Base-by-base conservation (phyloP, 2,329 filamentous ascomycete species). In the Plectosphaerella sp. region DNA sequence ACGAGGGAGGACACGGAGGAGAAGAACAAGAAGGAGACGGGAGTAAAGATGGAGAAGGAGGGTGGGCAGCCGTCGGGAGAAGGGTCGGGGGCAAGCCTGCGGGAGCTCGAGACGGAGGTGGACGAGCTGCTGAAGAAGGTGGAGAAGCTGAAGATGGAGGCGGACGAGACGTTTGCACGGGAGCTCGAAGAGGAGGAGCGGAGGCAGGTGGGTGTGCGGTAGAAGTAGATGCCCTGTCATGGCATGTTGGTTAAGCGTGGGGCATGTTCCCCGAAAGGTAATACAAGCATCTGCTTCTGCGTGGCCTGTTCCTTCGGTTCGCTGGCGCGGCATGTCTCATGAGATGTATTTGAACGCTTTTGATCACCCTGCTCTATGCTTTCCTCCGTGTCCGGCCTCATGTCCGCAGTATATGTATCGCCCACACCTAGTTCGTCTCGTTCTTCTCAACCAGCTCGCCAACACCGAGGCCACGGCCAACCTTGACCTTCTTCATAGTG, bases 401-500 rank as follows among this genome's bases (percentile, higher is more conserved):
- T 33, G 28, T 33, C 8, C 28, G 28, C 11, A 33, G 8, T 12
- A 33, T 33, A 33, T 33, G 28, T 33, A 33, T 33, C 8, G 28
- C 11, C 28, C 28, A 5, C 37, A 8, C 18, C 33, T 41, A 48
- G 18, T 48, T 48, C 4, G 47, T 47, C 70, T 88, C 86, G 57
- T 82, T 82, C 73, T 82, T 84, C 75, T 91, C 87, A 20, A 91
- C 86, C 64, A 91, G 69, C 59, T 87, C 86, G 3, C 86, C 88
- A 0, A 96, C 91, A 2, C 92, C 92, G 48, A 95, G 67, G 1
- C 78, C 80, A 62, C 91, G 77, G 15, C 92, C 92, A 48, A 97
- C 88, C 72, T 91, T 92, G 55, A 95, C 89, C 73, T 90, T 92
- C 58, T 88, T 79, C 83, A 88, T 89, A 67, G 82, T 85, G 62